Conservation (phyloP, 805 yeast species). For the Martiniozyma abietophila region DNA sequence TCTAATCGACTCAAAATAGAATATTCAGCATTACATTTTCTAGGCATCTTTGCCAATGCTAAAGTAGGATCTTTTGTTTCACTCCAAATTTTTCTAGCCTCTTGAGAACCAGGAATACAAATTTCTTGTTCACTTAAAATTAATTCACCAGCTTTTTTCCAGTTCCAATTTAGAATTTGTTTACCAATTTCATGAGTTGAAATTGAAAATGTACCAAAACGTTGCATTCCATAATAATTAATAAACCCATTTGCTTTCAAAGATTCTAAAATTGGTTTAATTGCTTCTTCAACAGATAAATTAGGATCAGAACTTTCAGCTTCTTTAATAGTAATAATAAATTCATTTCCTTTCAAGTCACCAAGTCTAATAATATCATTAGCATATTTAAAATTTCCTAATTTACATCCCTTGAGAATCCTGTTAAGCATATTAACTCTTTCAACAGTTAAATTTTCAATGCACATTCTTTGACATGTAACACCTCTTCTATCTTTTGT, state of each 20-base stretch:
- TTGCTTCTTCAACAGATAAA: slow-evolving; percentile 33
- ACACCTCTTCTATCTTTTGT: slow-evolving; percentile 96
- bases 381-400: slow-evolving; percentile 72
- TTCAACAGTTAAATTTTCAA: slow-evolving; percentile 60
- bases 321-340: slow-evolving; percentile 74
- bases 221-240: slow-evolving; percentile 96
- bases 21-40: slow-evolving; percentile 77
- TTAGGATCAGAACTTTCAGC: slow-evolving; percentile 33
- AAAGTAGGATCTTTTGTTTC: slow-evolving; percentile 54
- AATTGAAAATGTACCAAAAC: slow-evolving; percentile 92
- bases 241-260: slow-evolving; percentile 68
- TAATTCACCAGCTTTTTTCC: slow-evolving; percentile 72
- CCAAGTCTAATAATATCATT: slow-evolving; percentile 63
- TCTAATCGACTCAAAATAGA: slow-evolving; percentile 56
- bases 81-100: slow-evolving; percentile 77
- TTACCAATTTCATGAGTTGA: slow-evolving; percentile 86
- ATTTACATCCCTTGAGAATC: slow-evolving; percentile 62
- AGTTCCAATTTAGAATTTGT: slow-evolving; percentile 57
- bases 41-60: slow-evolving; percentile 75
- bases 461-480: slow-evolving; percentile 75
- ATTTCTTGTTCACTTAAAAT: slow-evolving; percentile 79
- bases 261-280: slow-evolving; percentile 46
- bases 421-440: slow-evolving; percentile 70
- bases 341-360: slow-evolving; percentile 82
- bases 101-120: slow-evolving; percentile 73